phyloP scores from a whole-genome alignment of 352 stramenopile genomes.

The Globisporangium megalacanthum region DNA sequence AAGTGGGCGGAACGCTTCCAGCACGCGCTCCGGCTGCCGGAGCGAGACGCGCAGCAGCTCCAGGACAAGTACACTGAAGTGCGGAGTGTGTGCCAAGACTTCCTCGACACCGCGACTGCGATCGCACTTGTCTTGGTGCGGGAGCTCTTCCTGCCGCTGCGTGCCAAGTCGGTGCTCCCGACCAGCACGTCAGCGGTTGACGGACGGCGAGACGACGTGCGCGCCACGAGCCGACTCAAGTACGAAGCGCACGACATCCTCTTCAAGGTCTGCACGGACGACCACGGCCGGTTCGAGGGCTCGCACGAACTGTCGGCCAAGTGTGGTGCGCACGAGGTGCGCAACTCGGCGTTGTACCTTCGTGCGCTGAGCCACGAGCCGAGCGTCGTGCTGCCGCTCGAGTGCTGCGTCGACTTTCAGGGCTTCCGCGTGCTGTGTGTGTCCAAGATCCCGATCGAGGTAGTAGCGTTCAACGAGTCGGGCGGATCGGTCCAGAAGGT shows the following conservation, averaged over 20 bases:
- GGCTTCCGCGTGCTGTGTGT: slow-evolving; percentile 84
- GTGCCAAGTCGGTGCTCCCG: slow-evolving; percentile 78
- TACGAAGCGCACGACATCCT: slow-evolving; percentile 87
- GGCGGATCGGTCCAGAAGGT: slow-evolving; percentile 50
- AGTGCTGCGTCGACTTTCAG: slow-evolving; percentile 85
- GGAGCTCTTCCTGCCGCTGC: slow-evolving; percentile 69
- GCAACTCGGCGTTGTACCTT: slow-evolving; percentile 78
- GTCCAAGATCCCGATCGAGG: slow-evolving; percentile 82
- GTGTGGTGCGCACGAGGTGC: slow-evolving; percentile 67
- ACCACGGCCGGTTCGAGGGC: slow-evolving; percentile 89
- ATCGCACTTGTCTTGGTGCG: slow-evolving; percentile 76
- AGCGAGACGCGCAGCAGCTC: slow-evolving; percentile 32
- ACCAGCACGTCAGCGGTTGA: slow-evolving; percentile 45
- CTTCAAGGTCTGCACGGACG: slow-evolving; percentile 87
- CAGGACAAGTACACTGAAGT: slow-evolving; percentile 85
- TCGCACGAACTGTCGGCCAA: slow-evolving; percentile 88
- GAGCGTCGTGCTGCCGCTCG: slow-evolving; percentile 64
- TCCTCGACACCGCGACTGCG: slow-evolving; percentile 66
- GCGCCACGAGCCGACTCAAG: slow-evolving; percentile 43
- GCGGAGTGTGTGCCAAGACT: slow-evolving; percentile 83
- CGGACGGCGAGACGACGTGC: slow-evolving; percentile 63
- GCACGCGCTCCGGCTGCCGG: slow-evolving; percentile 36
- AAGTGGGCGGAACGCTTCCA: slow-evolving; percentile 64
- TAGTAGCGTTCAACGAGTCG: slow-evolving; percentile 57
- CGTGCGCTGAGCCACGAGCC: slow-evolving; percentile 25